Evolutionary conservation across 164 flowering plant species (phyloP), one percentile per base, ranked within the genome.

Genomic region (Piper betle): DNA sequence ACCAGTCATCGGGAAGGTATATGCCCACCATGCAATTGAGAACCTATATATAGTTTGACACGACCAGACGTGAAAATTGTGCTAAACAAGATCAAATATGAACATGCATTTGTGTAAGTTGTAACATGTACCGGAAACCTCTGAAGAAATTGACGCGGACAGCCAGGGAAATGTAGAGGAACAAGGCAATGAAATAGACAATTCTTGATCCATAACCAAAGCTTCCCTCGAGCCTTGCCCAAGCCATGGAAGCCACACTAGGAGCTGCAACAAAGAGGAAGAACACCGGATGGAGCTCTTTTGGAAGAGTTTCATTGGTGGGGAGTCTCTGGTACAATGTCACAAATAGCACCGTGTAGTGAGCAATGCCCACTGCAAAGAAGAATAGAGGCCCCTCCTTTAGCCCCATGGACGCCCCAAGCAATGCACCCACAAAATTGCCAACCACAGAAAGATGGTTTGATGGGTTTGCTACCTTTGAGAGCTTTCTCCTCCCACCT

Each of bases 301-400:
- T 81, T 0, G 94, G 96, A 8, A 89, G 77, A 12, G 86, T 75
- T 58, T 73, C 81, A 62, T 82, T 84, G 9, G 87, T 81, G 11
- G 94, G 85, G 43, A 89, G 83, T 65, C 96, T 78, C 69, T 89
- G 96, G 63, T 91, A 91, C 5, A 89, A 89, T 37, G 96, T 92
- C 8, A 91, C 96, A 67, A 91, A 88, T 25, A 91, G 64, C 59
- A 91, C 98, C 1, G 57, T 69, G 71, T 91, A 91, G 66, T 88
- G 95, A 39, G 95, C 88, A 81, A 88, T 54, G 6, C 98, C 98
- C 54, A 91, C 73, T 7, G 95, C 82, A 53, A 86, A 91, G 74
- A 91, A 85, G 80, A 85, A 87, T 0, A 85, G 74, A 10, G 96
- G 85, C 15, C 92, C 91, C 69, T 91, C 98, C 74, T 75, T 85